These are phyloP conservation scores for Podosphaera aphanis DNA, from an alignment of 2,329 filamentous ascomycete species.

Conservation along the genomic window DNA sequence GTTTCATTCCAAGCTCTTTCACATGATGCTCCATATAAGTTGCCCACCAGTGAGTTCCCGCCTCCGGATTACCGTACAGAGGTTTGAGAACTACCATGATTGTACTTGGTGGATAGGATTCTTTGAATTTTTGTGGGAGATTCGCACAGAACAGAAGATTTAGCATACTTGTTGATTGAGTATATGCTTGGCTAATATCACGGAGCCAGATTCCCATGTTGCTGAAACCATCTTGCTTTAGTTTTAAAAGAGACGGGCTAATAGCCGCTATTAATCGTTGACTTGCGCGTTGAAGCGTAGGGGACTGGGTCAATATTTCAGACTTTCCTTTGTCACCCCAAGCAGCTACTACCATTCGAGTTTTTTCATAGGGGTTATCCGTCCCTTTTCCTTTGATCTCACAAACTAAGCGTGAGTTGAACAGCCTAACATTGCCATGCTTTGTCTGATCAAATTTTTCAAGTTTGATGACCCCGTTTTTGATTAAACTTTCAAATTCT, in stretches of 20 bases:
- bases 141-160: too few species aligned
- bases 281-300: too few species aligned
- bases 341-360: conserved; percentile 1
- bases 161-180: too few species aligned
- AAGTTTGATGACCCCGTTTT: neutral
- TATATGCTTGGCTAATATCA: too few species aligned
- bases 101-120: too few species aligned
- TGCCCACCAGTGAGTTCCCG: conserved; percentile 1
- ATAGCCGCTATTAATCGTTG: too few species aligned
- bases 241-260: too few species aligned
- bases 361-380: neutral
- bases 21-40: conserved; percentile 1
- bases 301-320: neutral
- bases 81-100: too few species aligned
- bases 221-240: too few species aligned
- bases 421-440: neutral
- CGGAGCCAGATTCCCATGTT: too few species aligned
- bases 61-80: too few species aligned
- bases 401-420: neutral
- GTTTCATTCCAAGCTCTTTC: neutral
- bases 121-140: too few species aligned
- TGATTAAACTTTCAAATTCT: neutral
- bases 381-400: neutral
- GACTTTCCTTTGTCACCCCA: conserved; percentile 3
- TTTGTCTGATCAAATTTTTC: neutral